phyloP scores from a whole-genome alignment of 768 basidiomycete genomes.

The Tulasnella calospora region DNA sequence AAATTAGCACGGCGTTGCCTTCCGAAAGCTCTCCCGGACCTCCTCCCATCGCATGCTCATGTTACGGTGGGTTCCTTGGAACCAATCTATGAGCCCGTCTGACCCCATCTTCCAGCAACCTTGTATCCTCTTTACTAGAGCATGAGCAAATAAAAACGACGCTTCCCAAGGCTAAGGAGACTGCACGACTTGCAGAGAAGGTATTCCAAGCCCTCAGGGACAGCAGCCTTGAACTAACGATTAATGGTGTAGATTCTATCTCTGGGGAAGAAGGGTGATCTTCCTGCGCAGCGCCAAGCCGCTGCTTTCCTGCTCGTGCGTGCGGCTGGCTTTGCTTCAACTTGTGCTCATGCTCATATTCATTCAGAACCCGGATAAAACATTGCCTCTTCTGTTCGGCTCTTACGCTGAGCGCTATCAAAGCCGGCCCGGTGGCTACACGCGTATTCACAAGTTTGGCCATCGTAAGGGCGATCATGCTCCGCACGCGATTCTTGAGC shows the following conservation, averaged over 20 bases:
- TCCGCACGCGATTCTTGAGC: slow-evolving; percentile 81
- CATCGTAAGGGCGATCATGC: slow-evolving; percentile 88
- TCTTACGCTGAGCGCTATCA: slow-evolving; percentile 77
- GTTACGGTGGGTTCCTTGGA: slow-evolving; percentile 56
- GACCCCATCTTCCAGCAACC: slow-evolving; percentile 53
- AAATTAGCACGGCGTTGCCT: slow-evolving; percentile 94
- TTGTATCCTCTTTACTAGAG: slow-evolving; percentile 89
- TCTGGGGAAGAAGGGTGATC: slow-evolving; percentile 78
- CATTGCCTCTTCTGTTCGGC: slow-evolving; percentile 78
- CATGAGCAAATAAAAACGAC: slow-evolving; percentile 97
- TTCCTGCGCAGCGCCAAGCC: slow-evolving; percentile 64
- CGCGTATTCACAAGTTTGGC: slow-evolving; percentile 88
- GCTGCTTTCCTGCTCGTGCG: slow-evolving; percentile 66
- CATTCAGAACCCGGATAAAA: slow-evolving; percentile 45
- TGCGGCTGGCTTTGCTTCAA: not conserved
- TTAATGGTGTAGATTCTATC: slow-evolving; percentile 5
- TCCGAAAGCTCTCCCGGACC: slow-evolving; percentile 86
- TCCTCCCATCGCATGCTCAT: slow-evolving; percentile 90
- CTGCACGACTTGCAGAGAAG: slow-evolving; percentile 90
- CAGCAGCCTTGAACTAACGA: not conserved
- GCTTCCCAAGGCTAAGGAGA: slow-evolving; percentile 87
- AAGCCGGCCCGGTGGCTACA: slow-evolving; percentile 85
- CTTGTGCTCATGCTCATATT: not conserved
- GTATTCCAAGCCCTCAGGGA: slow-evolving; percentile 38
- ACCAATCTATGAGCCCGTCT: not conserved